These are phyloP conservation scores for Spathaspora gorwiae DNA, from an alignment of 805 yeast genomes.

Conservation along the genomic window DNA sequence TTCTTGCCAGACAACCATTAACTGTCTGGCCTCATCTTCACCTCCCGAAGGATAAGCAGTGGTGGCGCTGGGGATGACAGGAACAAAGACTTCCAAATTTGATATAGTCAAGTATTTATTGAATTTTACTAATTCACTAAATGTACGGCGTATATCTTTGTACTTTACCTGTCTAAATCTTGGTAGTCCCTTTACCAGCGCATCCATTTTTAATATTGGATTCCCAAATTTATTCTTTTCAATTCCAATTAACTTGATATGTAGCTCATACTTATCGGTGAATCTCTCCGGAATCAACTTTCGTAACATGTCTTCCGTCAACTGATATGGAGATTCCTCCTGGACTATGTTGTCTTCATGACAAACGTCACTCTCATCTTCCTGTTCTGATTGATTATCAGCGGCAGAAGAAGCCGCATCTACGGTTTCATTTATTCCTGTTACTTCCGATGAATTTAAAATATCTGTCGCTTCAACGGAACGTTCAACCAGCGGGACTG, in stretches of 20 bases:
- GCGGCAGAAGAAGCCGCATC: constrained; percentile 13
- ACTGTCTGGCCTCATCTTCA: constrained; percentile 66
- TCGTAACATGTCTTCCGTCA: constrained; percentile 40
- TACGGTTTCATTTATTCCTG: background rate
- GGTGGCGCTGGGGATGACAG: constrained; percentile 71
- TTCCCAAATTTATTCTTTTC: constrained; percentile 73
- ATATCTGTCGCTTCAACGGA: too few species aligned
- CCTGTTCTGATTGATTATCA: constrained; percentile 3
- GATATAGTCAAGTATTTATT: constrained; percentile 75
- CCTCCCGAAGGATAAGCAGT: constrained; percentile 83
- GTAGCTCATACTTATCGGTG: constrained; percentile 38
- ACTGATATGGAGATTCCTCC: constrained; percentile 2
- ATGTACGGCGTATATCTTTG: constrained; percentile 75
- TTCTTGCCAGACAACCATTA: constrained; percentile 60
- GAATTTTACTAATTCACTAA: constrained; percentile 68
- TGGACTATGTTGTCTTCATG: constrained; percentile 1
- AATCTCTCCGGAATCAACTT: constrained; percentile 49
- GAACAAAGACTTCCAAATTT: constrained; percentile 89
- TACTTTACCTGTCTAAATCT: constrained; percentile 67
- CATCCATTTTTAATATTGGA: constrained; percentile 74
- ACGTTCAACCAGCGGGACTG: background rate
- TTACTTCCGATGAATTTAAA: background rate
- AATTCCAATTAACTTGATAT: constrained; percentile 57
- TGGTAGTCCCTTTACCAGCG: constrained; percentile 51
- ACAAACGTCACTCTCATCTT: constrained; percentile 3